phyloP scores from a whole-genome alignment of 805 yeast genomes.

The Candida vartiovaarae region DNA sequence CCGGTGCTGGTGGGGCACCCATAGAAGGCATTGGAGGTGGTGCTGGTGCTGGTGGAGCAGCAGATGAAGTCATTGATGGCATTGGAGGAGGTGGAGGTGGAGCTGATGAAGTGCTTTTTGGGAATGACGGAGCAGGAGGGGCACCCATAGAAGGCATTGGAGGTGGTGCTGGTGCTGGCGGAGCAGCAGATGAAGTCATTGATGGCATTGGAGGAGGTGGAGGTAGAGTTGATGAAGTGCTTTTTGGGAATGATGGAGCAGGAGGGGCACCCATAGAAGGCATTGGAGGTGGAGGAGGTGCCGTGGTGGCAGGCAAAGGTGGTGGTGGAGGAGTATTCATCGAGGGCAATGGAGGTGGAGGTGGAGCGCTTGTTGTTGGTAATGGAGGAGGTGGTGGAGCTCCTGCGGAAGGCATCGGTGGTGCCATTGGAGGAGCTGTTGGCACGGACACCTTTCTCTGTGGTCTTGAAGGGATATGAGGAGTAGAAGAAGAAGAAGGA shows the following conservation, averaged over 20 bases:
- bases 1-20: slow-evolving; percentile 7
- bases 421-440: slow-evolving; percentile 8
- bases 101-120: slow-evolving; percentile 4
- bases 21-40: slow-evolving; percentile 6
- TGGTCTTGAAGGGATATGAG: background rate
- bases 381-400: slow-evolving; percentile 22
- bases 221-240: too few relatives aligned
- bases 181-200: slow-evolving; percentile 10
- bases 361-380: slow-evolving; percentile 21
- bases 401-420: slow-evolving; percentile 18
- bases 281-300: slow-evolving; percentile 16
- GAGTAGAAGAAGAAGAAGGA: slow-evolving; percentile 2
- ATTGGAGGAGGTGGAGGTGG: background rate
- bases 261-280: slow-evolving; percentile 19
- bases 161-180: slow-evolving; percentile 22
- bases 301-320: slow-evolving; percentile 11
- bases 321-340: slow-evolving; percentile 6
- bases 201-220: slow-evolving; percentile 6
- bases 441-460: too few relatives aligned
- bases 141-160: slow-evolving; percentile 21
- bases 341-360: slow-evolving; percentile 18
- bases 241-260: slow-evolving; percentile 13
- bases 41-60: slow-evolving; percentile 22
- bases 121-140: slow-evolving; percentile 12
- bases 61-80: slow-evolving; percentile 12